Conservation (phyloP, 2,329 filamentous ascomycete genomes). For the Trichoderma gracile region DNA sequence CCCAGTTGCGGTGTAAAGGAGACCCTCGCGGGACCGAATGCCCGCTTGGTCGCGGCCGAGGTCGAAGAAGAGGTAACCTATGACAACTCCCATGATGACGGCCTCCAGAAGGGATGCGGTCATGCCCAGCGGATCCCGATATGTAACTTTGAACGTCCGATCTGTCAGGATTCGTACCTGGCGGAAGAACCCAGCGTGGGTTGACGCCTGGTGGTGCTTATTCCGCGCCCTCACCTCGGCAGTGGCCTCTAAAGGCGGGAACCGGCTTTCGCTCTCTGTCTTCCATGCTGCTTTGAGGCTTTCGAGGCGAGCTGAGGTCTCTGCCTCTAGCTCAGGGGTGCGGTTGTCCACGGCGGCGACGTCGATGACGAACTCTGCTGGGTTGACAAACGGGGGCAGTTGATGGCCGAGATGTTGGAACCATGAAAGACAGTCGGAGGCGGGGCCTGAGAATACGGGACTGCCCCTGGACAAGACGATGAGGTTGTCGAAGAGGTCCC, state of each 20-base stretch:
- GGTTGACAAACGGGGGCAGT: conserved; percentile 72
- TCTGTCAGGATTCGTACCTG: conserved; percentile 67
- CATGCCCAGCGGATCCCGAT: conserved; percentile 77
- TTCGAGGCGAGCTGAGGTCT: conserved; percentile 61
- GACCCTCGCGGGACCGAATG: conserved; percentile 72
- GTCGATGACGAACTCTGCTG: conserved; percentile 75
- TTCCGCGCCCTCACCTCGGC: conserved; percentile 24
- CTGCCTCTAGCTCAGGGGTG: conserved; percentile 63
- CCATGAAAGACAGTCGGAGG: conserved; percentile 60
- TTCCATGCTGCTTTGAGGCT: conserved; percentile 62
- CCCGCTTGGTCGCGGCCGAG: conserved; percentile 66
- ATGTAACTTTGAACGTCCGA: conserved; percentile 69
- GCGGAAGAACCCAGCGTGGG: conserved; percentile 58
- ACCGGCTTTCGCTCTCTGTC: conserved; percentile 38
- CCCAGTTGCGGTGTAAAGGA: conserved; percentile 69
- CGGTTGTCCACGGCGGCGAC: conserved; percentile 73
- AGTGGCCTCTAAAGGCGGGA: conserved; percentile 29
- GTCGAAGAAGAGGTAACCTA: conserved; percentile 71
- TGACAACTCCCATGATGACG: conserved; percentile 68
- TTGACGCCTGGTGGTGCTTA: conserved; percentile 34
- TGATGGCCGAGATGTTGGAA: conserved; percentile 62
- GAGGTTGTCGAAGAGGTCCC: conserved; percentile 73
- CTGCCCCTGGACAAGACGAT: conserved; percentile 67
- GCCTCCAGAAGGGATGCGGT: conserved; percentile 69
- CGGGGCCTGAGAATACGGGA: conserved; percentile 66